phyloP scores from a whole-genome alignment of 2,329 filamentous ascomycete genomes.

The Xylaria sp. region DNA sequence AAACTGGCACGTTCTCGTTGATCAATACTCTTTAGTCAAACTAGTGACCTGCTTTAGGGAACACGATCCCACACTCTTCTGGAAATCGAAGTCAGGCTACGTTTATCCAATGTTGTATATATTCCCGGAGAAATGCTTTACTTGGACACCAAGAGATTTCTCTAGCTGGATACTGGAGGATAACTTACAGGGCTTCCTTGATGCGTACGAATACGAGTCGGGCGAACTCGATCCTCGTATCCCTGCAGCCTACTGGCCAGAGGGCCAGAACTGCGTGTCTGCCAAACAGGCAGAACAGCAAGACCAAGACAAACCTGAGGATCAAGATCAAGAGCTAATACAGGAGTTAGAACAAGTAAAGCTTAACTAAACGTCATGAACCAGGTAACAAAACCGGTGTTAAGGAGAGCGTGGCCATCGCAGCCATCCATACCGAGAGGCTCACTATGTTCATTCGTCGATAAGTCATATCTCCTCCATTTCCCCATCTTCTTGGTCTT shows the following conservation, averaged over 20 bases:
- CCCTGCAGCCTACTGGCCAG: background rate
- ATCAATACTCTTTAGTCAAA: background rate
- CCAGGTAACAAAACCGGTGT: background rate
- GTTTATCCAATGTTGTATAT: slow-evolving; percentile 4
- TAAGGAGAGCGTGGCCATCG: no score
- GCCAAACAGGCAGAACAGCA: no score
- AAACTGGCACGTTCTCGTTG: slow-evolving; percentile 1
- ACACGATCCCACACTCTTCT: background rate
- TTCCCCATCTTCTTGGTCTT: no score
- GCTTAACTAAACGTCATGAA: background rate
- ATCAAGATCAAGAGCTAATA: background rate
- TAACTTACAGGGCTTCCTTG: background rate
- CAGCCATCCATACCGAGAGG: no score
- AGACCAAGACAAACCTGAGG: no score
- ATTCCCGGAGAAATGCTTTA: background rate
- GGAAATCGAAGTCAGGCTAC: background rate
- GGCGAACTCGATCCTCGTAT: background rate
- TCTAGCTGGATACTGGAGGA: background rate
- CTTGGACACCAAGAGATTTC: background rate
- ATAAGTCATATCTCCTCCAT: no score
- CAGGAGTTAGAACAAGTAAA: background rate
- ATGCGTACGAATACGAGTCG: background rate
- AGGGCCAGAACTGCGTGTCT: background rate
- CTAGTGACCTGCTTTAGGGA: background rate
- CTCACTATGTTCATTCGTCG: no score